Evolutionary conservation across 2,329 filamentous ascomycete genomes (phyloP).

Genomic region (Sporothrix phasma): DNA sequence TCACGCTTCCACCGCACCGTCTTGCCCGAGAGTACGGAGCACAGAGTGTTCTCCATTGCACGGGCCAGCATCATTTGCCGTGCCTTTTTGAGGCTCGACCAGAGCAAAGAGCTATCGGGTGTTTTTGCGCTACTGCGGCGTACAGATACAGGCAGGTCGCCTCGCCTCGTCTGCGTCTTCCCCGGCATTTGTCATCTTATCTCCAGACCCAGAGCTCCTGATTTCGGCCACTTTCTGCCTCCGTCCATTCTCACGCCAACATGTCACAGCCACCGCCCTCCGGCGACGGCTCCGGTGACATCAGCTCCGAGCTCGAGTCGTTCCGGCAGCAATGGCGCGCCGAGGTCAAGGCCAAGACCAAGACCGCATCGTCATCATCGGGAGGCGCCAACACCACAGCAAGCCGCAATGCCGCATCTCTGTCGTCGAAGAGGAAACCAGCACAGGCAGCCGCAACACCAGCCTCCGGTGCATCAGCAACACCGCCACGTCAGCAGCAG

Average conservation of each 20-base stretch:
- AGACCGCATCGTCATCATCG: constrained; percentile 20
- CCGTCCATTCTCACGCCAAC: neutral
- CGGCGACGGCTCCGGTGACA: constrained; percentile 20
- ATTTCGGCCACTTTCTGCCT: neutral
- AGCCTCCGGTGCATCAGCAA: neutral
- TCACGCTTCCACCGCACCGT: neutral
- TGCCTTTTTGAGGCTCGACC: neutral
- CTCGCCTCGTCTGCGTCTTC: neutral
- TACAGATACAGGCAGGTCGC: neutral
- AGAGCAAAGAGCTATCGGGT: neutral
- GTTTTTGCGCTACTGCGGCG: too few relatives aligned
- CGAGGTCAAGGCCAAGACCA: constrained; percentile 49
- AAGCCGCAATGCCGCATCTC: constrained; percentile 9
- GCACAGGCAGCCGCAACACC: neutral
- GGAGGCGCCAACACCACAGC: constrained; percentile 8
- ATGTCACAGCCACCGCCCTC: constrained; percentile 14
- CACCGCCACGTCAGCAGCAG: neutral
- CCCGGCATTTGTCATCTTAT: constrained; percentile 13
- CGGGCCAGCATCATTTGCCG: too few relatives aligned
- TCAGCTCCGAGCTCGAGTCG: constrained; percentile 66
- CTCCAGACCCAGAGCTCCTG: neutral
- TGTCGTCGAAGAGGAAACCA: neutral
- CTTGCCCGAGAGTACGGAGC: neutral
- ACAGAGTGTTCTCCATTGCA: too few relatives aligned
- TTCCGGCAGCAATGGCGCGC: constrained; percentile 82